Conservation (phyloP, 75 land plant genomes). For the Pseudotsuga menziesii region DNA sequence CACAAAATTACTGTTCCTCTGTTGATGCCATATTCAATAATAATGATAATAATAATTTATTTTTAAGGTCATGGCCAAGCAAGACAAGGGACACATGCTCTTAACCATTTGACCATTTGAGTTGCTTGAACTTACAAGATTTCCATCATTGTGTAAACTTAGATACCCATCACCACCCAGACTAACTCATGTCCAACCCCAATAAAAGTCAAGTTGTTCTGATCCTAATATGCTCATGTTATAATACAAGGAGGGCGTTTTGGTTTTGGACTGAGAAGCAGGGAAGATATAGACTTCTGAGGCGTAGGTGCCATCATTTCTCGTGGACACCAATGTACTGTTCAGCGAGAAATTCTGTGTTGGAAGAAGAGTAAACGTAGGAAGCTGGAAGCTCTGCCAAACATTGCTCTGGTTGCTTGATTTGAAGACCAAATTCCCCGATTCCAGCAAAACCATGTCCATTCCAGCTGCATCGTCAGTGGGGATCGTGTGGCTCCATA, state of each 20-base stretch:
- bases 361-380: not conserved
- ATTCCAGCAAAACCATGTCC: not conserved
- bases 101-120: no score
- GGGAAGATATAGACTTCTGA: conserved; percentile 29
- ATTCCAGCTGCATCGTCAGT: no score
- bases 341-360: not conserved
- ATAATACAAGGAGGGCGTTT: no score
- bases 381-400: not conserved
- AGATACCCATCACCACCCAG: no score
- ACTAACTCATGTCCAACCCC: no score
- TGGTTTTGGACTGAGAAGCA: not conserved
- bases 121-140: conserved; percentile 19
- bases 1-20: not conserved
- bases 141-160: no score
- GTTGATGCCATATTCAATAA: conserved; percentile 32
- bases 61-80: no score
- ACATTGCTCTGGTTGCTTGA: not conserved
- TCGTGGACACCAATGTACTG: not conserved
- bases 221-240: no score
- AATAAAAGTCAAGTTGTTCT: conserved; percentile 32
- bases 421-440: not conserved
- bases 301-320: not conserved
- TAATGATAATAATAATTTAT: no score
- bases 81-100: no score
- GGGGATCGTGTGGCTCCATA: not conserved